Evolutionary conservation across 305 asterid species (phyloP), one percentile per base, ranked within the genome.

Genomic region (Plantago coronopus): DNA sequence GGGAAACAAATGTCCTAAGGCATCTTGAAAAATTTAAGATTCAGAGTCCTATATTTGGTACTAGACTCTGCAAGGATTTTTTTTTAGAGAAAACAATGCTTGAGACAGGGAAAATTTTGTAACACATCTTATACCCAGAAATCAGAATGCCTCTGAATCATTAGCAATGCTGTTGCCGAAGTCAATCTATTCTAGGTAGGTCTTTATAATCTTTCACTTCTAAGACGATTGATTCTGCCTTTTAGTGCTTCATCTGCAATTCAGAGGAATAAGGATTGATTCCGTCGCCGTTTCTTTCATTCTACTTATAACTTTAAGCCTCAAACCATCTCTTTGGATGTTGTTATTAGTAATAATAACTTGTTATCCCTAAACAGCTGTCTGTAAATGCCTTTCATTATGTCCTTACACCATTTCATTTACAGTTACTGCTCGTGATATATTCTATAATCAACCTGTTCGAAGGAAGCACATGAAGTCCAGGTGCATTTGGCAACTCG

Each of bases 381-480:
- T 27, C 1, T 67, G 38, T 8, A 17, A 40, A 17, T 21, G 17
- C 37, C 19, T 54, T 57, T 38, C 19, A 37, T 0, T 27, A 16
- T 45, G 51, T 49, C 23, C 38, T 20, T 34, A 46, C 56, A 50
- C 63, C 65, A 62, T 68, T 18, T 63, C 50, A 10, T 53, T 67
- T 78, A 73, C 81, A 89, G 99, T 89, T 59, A 73, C 64, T 59
- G 91, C 74, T 62, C 95, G 89, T 61, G 99, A 93, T 78, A 74
- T 83, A 73, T 93, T 93, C 74, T 85, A 76, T 78, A 89, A 87
- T 73, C 99, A 89, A 80, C 97, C 96, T 62, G 99, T 93, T 74
- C 83, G 96, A 67, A 85, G 91, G 84, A 84, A 83, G 80, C 86
- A 75, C 64, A 79, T 93, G 79, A 84, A 80, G 54, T 89, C 91